phyloP scores from a whole-genome alignment of 768 basidiomycete genomes.

The Kwoniella pini region DNA sequence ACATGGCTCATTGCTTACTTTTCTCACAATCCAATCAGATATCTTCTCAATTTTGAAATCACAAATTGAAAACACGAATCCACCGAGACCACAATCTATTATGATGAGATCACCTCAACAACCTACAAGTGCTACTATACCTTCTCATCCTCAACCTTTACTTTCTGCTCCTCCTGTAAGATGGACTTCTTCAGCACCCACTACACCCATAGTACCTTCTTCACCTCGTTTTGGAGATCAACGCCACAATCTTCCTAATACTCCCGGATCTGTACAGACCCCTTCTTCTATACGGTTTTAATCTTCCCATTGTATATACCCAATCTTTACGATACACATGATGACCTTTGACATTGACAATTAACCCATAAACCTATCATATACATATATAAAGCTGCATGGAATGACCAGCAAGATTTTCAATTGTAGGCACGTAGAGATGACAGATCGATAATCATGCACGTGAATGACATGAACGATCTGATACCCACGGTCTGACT shows the following conservation, averaged over 20 bases:
- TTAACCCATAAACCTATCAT: too few relatives aligned
- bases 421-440: too few relatives aligned
- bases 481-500: too few relatives aligned
- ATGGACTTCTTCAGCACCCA: constrained; percentile 33
- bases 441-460: too few relatives aligned
- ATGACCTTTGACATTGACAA: not conserved
- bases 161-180: constrained; percentile 36
- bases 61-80: constrained; percentile 20
- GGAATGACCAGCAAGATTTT: too few relatives aligned
- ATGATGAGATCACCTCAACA: constrained; percentile 15
- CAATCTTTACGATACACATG: not conserved
- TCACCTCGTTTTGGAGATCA: constrained; percentile 29
- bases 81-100: constrained; percentile 3
- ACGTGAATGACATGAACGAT: too few relatives aligned
- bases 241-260: constrained; percentile 3
- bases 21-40: constrained; percentile 5
- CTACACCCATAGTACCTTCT: constrained; percentile 26
- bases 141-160: constrained; percentile 20
- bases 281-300: constrained; percentile 34
- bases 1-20: not conserved
- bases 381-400: too few relatives aligned
- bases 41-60: constrained; percentile 28
- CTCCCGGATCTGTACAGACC: constrained; percentile 28
- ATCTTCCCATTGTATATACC: not conserved
- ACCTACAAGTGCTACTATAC: constrained; percentile 9